These are phyloP conservation scores for Grammothele lineata DNA, from an alignment of 768 basidiomycete species.

Conservation along the genomic window DNA sequence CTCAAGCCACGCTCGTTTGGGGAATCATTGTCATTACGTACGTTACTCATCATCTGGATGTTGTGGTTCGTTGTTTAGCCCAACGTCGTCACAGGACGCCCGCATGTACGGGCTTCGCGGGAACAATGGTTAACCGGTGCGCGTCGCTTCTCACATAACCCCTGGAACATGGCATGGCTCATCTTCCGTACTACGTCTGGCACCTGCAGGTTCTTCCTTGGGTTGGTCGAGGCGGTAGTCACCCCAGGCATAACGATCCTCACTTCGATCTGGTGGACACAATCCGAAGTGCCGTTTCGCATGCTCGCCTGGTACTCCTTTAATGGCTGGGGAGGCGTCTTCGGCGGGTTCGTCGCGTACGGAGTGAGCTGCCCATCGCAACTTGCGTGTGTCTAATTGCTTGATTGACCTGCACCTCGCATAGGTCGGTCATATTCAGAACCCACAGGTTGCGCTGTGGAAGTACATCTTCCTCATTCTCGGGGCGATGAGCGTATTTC, in stretches of 20 bases:
- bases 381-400: too few relatives aligned
- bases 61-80: too few relatives aligned
- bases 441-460: slow-evolving; percentile 13
- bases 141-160: not conserved
- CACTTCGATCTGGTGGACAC: slow-evolving; percentile 17
- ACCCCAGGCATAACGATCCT: slow-evolving; percentile 15
- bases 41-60: too few relatives aligned
- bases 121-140: slow-evolving; percentile 12
- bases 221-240: slow-evolving; percentile 14
- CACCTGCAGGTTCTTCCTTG: slow-evolving; percentile 10
- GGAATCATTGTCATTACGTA: slow-evolving; percentile 28
- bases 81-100: slow-evolving; percentile 9
- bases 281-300: slow-evolving; percentile 15
- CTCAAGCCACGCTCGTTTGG: slow-evolving; percentile 27
- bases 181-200: too few relatives aligned
- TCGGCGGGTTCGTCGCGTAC: slow-evolving; percentile 16
- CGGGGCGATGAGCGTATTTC: slow-evolving; percentile 10
- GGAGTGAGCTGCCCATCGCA: slow-evolving; percentile 9
- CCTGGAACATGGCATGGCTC: too few relatives aligned
- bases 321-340: slow-evolving; percentile 18
- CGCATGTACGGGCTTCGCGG: slow-evolving; percentile 11
- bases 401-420: not conserved
- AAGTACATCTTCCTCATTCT: slow-evolving; percentile 19
- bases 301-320: slow-evolving; percentile 18
- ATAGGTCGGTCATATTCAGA: slow-evolving; percentile 15